Base-by-base conservation (phyloP, 441 rosid species). In the Lepidium campestre region DNA sequence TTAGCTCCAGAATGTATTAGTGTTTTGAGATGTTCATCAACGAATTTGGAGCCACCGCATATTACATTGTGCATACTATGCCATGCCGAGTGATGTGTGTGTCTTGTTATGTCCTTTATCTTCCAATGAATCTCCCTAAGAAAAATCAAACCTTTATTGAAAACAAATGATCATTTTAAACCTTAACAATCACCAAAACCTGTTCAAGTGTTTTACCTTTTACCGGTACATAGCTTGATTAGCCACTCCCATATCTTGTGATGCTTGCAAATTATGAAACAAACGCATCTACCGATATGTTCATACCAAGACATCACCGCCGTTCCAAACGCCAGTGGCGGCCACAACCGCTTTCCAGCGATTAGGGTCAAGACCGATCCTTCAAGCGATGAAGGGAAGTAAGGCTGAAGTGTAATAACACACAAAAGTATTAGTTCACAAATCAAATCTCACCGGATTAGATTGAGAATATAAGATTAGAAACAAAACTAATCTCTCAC, bases 251-350 rank as follows among this genome's bases (percentile, higher is more conserved):
- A 90, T 1, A 34, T 67, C 72, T 73, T 73, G 69, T 86, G 98
- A 78, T 90, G 82, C 57, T 89, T 76, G 77, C 96, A 93, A 29
- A 84, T 25, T 1, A 88, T 17, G 67, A 90, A 76, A 57, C 97
- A 90, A 11, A 88, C 73, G 40, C 87, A 86, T 71, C 96, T 77
- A 8, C 97, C 96, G 9, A 93, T 57, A 69, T 93, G 97, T 61
- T 93, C 94, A 15, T 90, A 88, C 98, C 97, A 88, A 5, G 98
- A 86, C 98, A 93, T 90, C 36, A 93, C 83, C 6, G 98, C 80
- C 13, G 88, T 67, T 40, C 87, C 88, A 78, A 93, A 88, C 15
- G 71, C 48, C 20, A 81, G 52, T 3, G 89, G 97, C 2, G 97
- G 98, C 94, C 98, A 93, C 19, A 93, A 19, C 54, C 65, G 84